Base-by-base conservation (phyloP, 2,329 filamentous ascomycete species). In the Fusarium circinatum region DNA sequence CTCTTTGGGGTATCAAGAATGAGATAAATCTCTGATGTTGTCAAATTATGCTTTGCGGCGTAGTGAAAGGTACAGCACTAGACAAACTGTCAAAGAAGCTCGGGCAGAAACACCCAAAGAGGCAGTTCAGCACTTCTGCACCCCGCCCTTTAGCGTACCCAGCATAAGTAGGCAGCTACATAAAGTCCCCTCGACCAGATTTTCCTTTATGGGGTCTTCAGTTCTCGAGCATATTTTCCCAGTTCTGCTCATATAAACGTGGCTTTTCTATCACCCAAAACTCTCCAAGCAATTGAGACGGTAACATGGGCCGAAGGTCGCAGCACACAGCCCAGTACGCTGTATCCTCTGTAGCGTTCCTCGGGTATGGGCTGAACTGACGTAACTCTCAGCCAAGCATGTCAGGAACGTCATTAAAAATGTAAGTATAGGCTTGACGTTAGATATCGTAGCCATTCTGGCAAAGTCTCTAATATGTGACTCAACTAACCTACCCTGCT, bases 11-110 rank as follows among this genome's bases (percentile, higher is more conserved):
- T 34, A 13, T 13, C 8, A 8, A 7, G 8, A 28, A 55, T 41
- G 24, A 55, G 28, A 18, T 41, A 8, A 28, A 14, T 8, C 11
- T 28, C 14, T 17, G 20, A n/a, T 41, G 34, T 28, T 28, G 51
- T 55, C 51, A 26, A 55, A 41, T 41, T 55, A 41, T n/a, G 18
- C 34, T 55, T 55, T 41, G 24, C 36, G 51, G 51, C 51, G 51
- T 18, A 26, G 34, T 55, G 20, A 39, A 34, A n/a, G 34, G 10
- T 11, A 28, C 34, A 54, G 34, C 24, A 28, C 8, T 18, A 10
- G 34, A 17, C 32, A n/a, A 52, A 22, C 20, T 41, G 20, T 2
- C 24, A 55, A 28, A 55, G 24, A 39, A 28, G 51, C 34, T 55
- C 51, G 51, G 34, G 6, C 36, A 41, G 11, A 41, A 55, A 30